phyloP scores from a whole-genome alignment of 768 basidiomycete genomes.

The Pleurotus citrinopileatus region DNA sequence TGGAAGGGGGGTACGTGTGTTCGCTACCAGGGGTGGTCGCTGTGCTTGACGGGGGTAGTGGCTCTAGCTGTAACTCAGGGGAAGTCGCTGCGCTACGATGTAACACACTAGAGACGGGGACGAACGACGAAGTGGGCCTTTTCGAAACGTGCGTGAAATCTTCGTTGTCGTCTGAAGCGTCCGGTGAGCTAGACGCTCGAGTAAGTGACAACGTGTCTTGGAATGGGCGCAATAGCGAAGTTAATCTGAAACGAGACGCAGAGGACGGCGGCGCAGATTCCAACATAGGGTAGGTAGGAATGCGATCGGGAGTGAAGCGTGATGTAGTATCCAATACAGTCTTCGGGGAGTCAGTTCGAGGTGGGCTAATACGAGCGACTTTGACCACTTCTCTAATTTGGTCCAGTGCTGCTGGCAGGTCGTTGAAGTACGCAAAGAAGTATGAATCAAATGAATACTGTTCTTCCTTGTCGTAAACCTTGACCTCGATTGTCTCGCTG shows the following conservation, averaged over 20 bases:
- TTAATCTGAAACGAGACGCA: slow-evolving; percentile 52
- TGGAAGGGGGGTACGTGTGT: slow-evolving; percentile 83
- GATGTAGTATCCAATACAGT: slow-evolving; percentile 61
- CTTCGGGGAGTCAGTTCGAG: slow-evolving; percentile 27
- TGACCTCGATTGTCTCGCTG: slow-evolving; percentile 93
- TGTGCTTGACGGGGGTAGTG: slow-evolving; percentile 15
- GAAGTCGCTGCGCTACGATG: slow-evolving; percentile 33
- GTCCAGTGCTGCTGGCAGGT: slow-evolving; percentile 72
- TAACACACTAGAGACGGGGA: slow-evolving; percentile 38
- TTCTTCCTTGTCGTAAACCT: slow-evolving; percentile 82
- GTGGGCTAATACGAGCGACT: slow-evolving; percentile 40
- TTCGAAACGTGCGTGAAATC: slow-evolving; percentile 74
- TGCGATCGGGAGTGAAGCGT: slow-evolving; percentile 39
- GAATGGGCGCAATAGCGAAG: slow-evolving; percentile 66
- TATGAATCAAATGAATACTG: slow-evolving; percentile 81
- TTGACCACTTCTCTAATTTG: slow-evolving; percentile 80
- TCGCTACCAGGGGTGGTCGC: slow-evolving; percentile 28
- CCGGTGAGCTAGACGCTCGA: slow-evolving; percentile 22
- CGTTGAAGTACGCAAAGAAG: slow-evolving; percentile 93
- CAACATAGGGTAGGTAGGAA: slow-evolving; percentile 32
- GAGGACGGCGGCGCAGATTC: slow-evolving; percentile 28
- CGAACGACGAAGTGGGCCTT: slow-evolving; percentile 52
- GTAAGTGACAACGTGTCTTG: slow-evolving; percentile 43
- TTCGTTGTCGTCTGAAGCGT: slow-evolving; percentile 41
- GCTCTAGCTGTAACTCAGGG: slow-evolving; percentile 24